A percentile compares a stretch with the other conserved stretches of the same genome.
Evolutionary conservation across 106 monocot genomes (phyloP).

Genomic region (Phalaenopsis equestris): DNA sequence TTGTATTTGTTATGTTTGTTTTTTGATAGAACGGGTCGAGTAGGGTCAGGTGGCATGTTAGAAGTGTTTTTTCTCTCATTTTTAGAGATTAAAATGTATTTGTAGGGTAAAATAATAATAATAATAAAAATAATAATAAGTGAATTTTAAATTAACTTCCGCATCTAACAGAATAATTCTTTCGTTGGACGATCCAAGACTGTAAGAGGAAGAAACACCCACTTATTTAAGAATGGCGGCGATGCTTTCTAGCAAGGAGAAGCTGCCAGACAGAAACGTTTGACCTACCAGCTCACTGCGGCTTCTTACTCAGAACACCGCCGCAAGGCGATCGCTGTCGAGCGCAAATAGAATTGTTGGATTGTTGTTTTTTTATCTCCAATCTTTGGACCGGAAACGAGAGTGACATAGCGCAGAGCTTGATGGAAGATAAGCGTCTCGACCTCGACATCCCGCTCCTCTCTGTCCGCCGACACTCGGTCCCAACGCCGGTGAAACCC

Average conservation of each 20-base stretch:
- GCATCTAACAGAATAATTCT: no score
- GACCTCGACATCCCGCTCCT: constrained; percentile 55
- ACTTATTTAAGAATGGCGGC: neutral
- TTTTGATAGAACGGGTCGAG: no score
- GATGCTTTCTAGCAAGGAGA: neutral
- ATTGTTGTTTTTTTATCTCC: constrained; percentile 5
- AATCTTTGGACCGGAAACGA: neutral
- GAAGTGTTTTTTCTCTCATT: no score
- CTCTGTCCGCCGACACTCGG: constrained; percentile 49
- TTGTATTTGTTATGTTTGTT: no score
- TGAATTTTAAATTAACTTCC: no score
- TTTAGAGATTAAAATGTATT: no score
- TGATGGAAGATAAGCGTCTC: constrained; percentile 44
- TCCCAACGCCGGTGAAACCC: neutral
- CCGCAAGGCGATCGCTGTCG: neutral
- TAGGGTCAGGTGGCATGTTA: no score
- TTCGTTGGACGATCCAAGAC: neutral
- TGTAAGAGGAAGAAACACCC: neutral
- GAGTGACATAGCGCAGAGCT: neutral
- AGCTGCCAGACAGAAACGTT: neutral
- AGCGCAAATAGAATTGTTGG: neutral
- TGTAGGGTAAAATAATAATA: no score
- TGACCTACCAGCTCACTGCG: neutral
- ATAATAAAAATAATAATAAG: no score
- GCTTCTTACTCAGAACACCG: neutral